phyloP scores from a whole-genome alignment of 2,329 filamentous ascomycete genomes.

The Setomelanomma holmii region DNA sequence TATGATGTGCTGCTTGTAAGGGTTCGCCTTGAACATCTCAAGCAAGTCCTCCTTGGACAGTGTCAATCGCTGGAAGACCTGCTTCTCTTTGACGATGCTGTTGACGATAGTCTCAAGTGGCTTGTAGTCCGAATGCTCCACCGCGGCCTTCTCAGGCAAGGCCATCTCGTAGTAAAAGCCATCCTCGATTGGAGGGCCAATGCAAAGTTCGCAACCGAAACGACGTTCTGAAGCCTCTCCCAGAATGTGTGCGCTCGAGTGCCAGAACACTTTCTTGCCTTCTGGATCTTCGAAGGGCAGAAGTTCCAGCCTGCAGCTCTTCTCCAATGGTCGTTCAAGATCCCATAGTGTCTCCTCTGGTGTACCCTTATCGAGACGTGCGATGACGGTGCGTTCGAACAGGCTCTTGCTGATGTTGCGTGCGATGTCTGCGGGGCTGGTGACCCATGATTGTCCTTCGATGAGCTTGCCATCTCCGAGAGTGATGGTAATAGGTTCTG shows the following conservation, averaged over 20 bases:
- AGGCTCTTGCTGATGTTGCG: constrained; percentile 84
- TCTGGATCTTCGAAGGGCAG: constrained; percentile 78
- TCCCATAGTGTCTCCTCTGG: constrained; percentile 87
- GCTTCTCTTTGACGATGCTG: constrained; percentile 94
- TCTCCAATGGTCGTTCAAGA: constrained; percentile 86
- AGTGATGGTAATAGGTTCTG: constrained; percentile 74
- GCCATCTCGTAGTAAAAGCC: constrained; percentile 99
- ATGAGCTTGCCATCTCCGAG: constrained; percentile 75
- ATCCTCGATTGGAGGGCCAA: constrained; percentile 88
- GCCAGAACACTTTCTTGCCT: constrained; percentile 97
- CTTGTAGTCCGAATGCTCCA: constrained; percentile 81
- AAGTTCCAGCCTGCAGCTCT: constrained; percentile 82
- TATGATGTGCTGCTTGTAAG: constrained; percentile 98
- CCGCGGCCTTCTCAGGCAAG: constrained; percentile 71
- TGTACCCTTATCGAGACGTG: constrained; percentile 77
- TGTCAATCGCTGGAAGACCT: constrained; percentile 88
- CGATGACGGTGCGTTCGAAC: constrained; percentile 85
- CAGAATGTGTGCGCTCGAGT: constrained; percentile 93
- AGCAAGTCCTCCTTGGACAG: constrained; percentile 90
- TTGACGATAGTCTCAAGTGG: constrained; percentile 80
- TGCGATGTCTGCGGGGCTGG: constrained; percentile 80
- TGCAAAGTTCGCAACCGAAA: constrained; percentile 90
- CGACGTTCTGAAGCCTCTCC: constrained; percentile 91
- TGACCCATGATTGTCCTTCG: constrained; percentile 86
- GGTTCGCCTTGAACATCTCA: constrained; percentile 97